A percentile compares a stretch with the other conserved stretches of the same genome.
Evolutionary conservation across 345 rosid species (phyloP).

Genomic region (Pistacia vera): DNA sequence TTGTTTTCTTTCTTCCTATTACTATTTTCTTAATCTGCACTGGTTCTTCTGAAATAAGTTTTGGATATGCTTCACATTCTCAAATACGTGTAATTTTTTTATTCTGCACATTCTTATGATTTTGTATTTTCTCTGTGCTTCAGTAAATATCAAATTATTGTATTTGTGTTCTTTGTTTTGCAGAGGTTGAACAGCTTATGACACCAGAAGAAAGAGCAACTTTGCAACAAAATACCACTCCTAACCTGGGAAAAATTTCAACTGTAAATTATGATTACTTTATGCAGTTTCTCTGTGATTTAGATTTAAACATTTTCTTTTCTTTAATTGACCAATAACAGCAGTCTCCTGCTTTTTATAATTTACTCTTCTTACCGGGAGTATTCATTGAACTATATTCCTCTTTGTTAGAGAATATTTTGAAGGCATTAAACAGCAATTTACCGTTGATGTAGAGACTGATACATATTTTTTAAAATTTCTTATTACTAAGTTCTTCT

Average conservation of each 20-base stretch:
- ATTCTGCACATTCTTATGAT: not conserved
- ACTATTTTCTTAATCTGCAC: constrained; percentile 2
- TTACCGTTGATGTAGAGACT: constrained; percentile 15
- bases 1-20: not conserved
- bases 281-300: constrained; percentile 7
- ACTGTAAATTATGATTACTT: constrained; percentile 31
- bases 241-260: constrained; percentile 52
- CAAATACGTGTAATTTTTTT: not conserved
- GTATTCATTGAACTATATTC: not conserved
- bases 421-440: not conserved
- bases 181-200: constrained; percentile 81
- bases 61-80: not conserved
- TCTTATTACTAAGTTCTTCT: constrained; percentile 3
- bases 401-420: constrained; percentile 2
- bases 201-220: constrained; percentile 72
- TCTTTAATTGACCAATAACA: not conserved
- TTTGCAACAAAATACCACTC: constrained; percentile 62
- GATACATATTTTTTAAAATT: not conserved
- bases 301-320: not conserved
- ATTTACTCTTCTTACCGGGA: not conserved
- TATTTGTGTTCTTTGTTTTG: constrained; percentile 21
- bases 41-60: not conserved
- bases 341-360: constrained; percentile 7
- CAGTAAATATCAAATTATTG: constrained; percentile 11
- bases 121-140: constrained; percentile 1